A percentile compares a stretch with the other conserved stretches of the same genome.
Conservation (phyloP, 257 asterid species). For the Salvia hispanica region DNA sequence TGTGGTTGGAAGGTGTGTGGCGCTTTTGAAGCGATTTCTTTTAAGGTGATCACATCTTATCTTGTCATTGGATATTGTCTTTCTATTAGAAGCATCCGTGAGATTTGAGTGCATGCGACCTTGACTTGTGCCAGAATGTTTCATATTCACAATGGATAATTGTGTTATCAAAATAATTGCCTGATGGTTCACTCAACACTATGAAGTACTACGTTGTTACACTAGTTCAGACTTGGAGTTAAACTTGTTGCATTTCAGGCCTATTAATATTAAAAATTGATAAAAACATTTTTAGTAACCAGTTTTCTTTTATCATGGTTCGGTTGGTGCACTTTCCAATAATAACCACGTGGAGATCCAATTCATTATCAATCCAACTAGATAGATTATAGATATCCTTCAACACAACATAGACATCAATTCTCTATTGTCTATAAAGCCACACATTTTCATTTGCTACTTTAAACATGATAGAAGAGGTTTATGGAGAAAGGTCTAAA, state of each 20-base stretch:
- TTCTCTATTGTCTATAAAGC: no score
- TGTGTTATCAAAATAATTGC: neutral
- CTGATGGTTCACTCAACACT: neutral
- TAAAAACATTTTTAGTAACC: neutral
- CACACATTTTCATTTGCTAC: no score
- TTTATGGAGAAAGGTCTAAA: no score
- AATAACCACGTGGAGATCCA: no score
- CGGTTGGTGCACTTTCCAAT: neutral
- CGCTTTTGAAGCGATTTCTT: conserved; percentile 87
- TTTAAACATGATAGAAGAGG: no score
- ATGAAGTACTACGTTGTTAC: conserved; percentile 4
- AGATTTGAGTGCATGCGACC: conserved; percentile 8
- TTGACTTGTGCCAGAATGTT: conserved; percentile 6
- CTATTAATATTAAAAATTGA: neutral
- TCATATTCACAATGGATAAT: conserved; percentile 20
- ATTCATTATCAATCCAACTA: no score
- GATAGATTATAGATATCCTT: no score
- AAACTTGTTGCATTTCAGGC: conserved; percentile 5
- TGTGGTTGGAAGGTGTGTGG: conserved; percentile 95
- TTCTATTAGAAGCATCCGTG: conserved; percentile 19
- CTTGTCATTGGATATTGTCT: conserved; percentile 20
- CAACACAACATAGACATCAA: no score
- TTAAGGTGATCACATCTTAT: conserved; percentile 61
- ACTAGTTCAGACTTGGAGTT: conserved; percentile 11
- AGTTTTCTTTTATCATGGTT: conserved; percentile 3